These are phyloP conservation scores for Zymoseptoria passerinii DNA, from an alignment of 2,329 filamentous ascomycete species.

Conservation along the genomic window DNA sequence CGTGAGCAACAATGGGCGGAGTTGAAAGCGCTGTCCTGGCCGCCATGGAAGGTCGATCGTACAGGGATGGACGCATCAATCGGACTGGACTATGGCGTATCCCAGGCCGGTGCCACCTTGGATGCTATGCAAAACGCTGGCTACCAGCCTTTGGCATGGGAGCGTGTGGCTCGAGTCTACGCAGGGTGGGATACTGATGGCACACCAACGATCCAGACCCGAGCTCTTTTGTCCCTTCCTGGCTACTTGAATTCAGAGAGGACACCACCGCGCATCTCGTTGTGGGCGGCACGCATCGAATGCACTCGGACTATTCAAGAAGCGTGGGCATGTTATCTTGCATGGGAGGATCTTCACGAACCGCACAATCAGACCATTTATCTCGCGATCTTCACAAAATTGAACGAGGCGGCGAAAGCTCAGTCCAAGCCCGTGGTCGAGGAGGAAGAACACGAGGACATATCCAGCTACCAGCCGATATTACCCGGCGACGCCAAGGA, in stretches of 20 bases:
- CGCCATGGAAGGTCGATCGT: slow-evolving; percentile 56
- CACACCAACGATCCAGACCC: slow-evolving; percentile 55
- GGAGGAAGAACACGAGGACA: slow-evolving; percentile 6
- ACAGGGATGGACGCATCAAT: slow-evolving; percentile 53
- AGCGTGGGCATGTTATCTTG: slow-evolving; percentile 57
- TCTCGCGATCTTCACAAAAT: slow-evolving; percentile 50
- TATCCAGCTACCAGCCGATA: slow-evolving; percentile 19
- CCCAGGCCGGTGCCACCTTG: slow-evolving; percentile 49
- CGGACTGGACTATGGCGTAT: slow-evolving; percentile 48
- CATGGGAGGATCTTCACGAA: slow-evolving; percentile 41
- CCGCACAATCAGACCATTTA: slow-evolving; percentile 39
- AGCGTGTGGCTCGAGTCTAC: slow-evolving; percentile 45
- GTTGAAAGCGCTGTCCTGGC: slow-evolving; percentile 54
- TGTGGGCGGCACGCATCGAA: slow-evolving; percentile 50
- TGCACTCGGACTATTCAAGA: slow-evolving; percentile 54
- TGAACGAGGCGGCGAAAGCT: slow-evolving; percentile 33
- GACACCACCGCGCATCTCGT: not conserved
- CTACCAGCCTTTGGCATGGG: slow-evolving; percentile 45
- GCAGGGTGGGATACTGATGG: slow-evolving; percentile 56
- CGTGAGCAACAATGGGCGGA: slow-evolving; percentile 50
- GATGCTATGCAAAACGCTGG: slow-evolving; percentile 52
- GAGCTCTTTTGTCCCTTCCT: slow-evolving; percentile 33
- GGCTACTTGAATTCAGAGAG: slow-evolving; percentile 11
- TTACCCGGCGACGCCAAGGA: slow-evolving; percentile 55
- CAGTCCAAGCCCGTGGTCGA: not conserved